Evolutionary conservation across 2,329 filamentous ascomycete genomes (phyloP), one percentile per base, ranked within the genome.

Genomic region (Paramyrothecium roridum): DNA sequence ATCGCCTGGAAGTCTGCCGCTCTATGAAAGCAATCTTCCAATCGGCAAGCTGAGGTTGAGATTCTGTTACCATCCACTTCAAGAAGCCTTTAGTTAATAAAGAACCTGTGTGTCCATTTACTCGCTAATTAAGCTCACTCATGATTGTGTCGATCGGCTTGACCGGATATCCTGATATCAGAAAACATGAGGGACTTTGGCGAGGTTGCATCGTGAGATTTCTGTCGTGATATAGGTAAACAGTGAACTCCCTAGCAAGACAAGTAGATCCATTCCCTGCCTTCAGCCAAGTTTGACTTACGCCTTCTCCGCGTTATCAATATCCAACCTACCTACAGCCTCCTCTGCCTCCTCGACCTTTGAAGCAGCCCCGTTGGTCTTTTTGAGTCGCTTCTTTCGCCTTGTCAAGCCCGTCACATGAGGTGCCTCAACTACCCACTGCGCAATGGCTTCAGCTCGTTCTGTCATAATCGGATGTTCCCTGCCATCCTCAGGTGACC

Each of bases 401-500:
- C 69, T 75, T 21, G 68, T 61, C n/a, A 65, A 61, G 22, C 70
- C 68, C 21, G 67, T 60, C n/a, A 73, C 70, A 0, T 67, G 57
- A 7, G 82, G 84, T 1, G 82, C 84, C 56, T 87, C 79, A 50
- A 73, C 73, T 21, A 93, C 81, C 90, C 90, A 95, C 46, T 82
- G 74, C 1, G 85, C 82, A 56, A 93, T 84, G 19, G 83, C 81
- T 50, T 84, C 80, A 1, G 89, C 89, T 21, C 90, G 80, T 59
- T 89, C 86, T 1, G 88, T 90, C 19, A 81, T 78, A 59, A 90
- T 85, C 2, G 84, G 83, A 67, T 89, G 89, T 60, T 91, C 87
- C 63, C 83, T 84, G 1, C 80, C 82, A 57, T 87, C 83, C 52
- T 88, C 86, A 54, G 84, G 79, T 6, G 82, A 80, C 84, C 84